These are phyloP conservation scores for Euphorbia schlechtendalii DNA, from an alignment of 441 rosid species.

Conservation along the genomic window DNA sequence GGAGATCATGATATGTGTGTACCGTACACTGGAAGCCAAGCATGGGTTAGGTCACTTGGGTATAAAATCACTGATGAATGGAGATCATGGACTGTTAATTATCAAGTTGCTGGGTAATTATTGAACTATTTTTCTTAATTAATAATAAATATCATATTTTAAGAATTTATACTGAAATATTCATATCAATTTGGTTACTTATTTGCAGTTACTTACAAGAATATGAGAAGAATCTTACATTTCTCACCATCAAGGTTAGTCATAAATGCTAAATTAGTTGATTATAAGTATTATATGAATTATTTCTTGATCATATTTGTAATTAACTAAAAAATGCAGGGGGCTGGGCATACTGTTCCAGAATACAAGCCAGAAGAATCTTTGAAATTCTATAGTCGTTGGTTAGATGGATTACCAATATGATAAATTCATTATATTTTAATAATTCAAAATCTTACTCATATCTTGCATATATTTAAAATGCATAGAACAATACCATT, in stretches of 20 bases:
- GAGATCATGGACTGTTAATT: slow-evolving; percentile 38
- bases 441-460: background rate
- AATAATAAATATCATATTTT: too few species aligned
- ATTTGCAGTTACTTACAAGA: slow-evolving; percentile 45
- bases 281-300: background rate
- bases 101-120: slow-evolving; percentile 39
- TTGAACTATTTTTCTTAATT: too few species aligned
- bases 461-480: too few species aligned
- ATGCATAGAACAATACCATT: too few species aligned
- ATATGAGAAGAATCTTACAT: slow-evolving; percentile 44
- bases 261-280: background rate
- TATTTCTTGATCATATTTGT: background rate
- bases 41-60: slow-evolving; percentile 44
- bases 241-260: slow-evolving; percentile 49
- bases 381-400: slow-evolving; percentile 31
- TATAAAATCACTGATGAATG: slow-evolving; percentile 33
- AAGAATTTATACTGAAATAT: too few species aligned
- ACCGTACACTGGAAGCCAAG: slow-evolving; percentile 41
- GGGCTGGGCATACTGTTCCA: slow-evolving; percentile 67
- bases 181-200: too few species aligned
- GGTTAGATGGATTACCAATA: slow-evolving; percentile 33
- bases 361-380: slow-evolving; percentile 57
- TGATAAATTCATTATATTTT: background rate
- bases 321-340: slow-evolving; percentile 25
- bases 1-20: slow-evolving; percentile 47